Evolutionary conservation across 768 basidiomycete species (phyloP), one percentile per base, ranked within the genome.

Genomic region (Kwoniella sp.): DNA sequence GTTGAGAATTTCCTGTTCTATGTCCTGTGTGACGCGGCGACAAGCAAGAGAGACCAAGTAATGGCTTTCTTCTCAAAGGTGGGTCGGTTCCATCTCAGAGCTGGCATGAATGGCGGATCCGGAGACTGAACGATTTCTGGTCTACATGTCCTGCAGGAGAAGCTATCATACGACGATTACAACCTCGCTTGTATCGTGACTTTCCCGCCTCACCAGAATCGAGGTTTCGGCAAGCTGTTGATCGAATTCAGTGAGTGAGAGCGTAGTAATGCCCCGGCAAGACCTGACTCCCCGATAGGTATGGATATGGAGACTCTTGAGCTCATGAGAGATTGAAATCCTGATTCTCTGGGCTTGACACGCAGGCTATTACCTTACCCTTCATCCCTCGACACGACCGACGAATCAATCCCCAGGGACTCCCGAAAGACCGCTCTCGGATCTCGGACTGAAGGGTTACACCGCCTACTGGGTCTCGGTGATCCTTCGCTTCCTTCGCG

Each of bases 131-230:
- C n/a, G n/a, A n/a, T n/a, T n/a, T n/a, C n/a, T n/a, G n/a, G n/a
- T n/a, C n/a, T n/a, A n/a, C n/a, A n/a, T 45, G 20, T 3, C 20
- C 41, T 4, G 50, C 76, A 89, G 91, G 96, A 99, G 82, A 98
- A 97, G 78, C 79, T 90, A 31, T 95, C 94, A 0, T 95, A 93
- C 69, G 96, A 99, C 72, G 91, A 95, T 72, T 96, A 94, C 82
- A 99, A 99, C 76, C 86, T 99, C 9, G 95, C 95, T 2, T 94
- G 92, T 80, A 99, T 99, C 73, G 88, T 98, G 71, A 91, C 90
- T 7, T 86, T 99, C 47, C 96, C 96, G 1, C 96, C 93, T 20
- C 92, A 89, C 74, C 95, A 97, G 74, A 85, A 87, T 63, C 86
- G 88, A 72, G 91, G 93, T 5, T 96, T 90, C 73, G 96, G 95